phyloP scores from a whole-genome alignment of 2,329 filamentous ascomycete species.

The Verticillium zaregamsianum region DNA sequence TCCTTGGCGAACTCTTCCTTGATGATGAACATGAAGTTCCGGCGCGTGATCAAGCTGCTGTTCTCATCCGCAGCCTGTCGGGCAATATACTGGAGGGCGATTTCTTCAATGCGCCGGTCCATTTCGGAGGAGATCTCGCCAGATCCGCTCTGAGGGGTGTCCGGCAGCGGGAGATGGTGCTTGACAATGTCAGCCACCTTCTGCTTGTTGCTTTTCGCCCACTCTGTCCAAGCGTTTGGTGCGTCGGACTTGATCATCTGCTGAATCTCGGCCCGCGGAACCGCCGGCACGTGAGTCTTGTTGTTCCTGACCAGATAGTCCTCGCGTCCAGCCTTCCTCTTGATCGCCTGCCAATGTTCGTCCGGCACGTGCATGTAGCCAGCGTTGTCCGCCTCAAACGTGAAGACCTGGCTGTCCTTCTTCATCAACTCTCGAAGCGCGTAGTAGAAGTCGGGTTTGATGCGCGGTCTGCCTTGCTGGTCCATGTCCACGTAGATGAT shows the following conservation, averaged over 20 bases:
- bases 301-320: constrained; percentile 20
- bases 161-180: constrained; percentile 5
- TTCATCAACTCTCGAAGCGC: constrained; percentile 54
- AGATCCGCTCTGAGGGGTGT: background rate
- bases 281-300: constrained; percentile 19
- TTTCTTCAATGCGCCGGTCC: constrained; percentile 13
- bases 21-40: constrained; percentile 44
- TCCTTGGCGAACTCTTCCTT: constrained; percentile 32
- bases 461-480: constrained; percentile 45
- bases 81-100: constrained; percentile 6
- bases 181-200: constrained; percentile 21
- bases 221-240: constrained; percentile 44
- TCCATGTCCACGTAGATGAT: constrained; percentile 51
- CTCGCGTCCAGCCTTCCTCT: constrained; percentile 29
- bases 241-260: constrained; percentile 24
- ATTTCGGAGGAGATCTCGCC: background rate
- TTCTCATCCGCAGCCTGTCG: constrained; percentile 20
- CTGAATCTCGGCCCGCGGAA: constrained; percentile 21
- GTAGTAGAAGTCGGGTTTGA: constrained; percentile 61
- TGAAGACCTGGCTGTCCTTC: constrained; percentile 42
- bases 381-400: constrained; percentile 34
- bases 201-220: constrained; percentile 46
- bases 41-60: constrained; percentile 37
- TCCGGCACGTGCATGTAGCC: constrained; percentile 37
- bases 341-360: constrained; percentile 42